Evolutionary conservation across 1,139 yeast genomes (phyloP).

Genomic region (Debaryomyces fabryi): DNA sequence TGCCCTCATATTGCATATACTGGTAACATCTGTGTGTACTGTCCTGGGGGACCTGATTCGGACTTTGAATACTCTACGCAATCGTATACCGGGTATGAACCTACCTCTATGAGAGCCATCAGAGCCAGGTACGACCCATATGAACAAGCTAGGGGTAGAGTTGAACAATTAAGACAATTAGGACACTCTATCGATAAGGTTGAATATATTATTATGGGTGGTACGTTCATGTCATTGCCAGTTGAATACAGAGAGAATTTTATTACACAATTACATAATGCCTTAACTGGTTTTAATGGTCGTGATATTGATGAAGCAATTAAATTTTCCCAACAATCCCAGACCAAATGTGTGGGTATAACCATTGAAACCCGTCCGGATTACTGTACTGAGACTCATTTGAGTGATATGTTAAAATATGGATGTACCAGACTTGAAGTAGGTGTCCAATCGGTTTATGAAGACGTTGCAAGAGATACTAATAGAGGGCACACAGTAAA

Average conservation of each 20-base stretch:
- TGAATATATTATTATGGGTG: constrained; percentile 98
- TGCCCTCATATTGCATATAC: constrained; percentile 99
- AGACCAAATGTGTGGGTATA: constrained; percentile 97
- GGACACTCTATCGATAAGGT: constrained; percentile 98
- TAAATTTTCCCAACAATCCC: constrained; percentile 86
- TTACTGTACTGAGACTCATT: constrained; percentile 94
- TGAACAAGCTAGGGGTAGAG: constrained; percentile 97
- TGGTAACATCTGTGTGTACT: constrained; percentile 96
- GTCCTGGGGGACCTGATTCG: constrained; percentile 99
- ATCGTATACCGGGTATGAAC: constrained; percentile 98
- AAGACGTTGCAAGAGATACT: constrained; percentile 98
- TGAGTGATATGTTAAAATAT: constrained; percentile 91
- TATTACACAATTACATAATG: constrained; percentile 89
- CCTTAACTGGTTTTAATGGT: constrained; percentile 91
- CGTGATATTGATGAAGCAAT: constrained; percentile 89
- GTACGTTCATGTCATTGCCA: constrained; percentile 96
- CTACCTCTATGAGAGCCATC: constrained; percentile 98
- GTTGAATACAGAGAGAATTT: constrained; percentile 86
- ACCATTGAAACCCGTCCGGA: constrained; percentile 99
- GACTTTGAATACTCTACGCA: constrained; percentile 98
- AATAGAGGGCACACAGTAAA: constrained; percentile 98
- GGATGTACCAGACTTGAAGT: constrained; percentile 97
- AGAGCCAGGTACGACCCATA: constrained; percentile 97
- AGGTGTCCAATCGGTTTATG: constrained; percentile 97
- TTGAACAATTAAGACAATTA: constrained; percentile 90